These are phyloP conservation scores for Ceratocystis cubensis DNA, from an alignment of 2,329 filamentous ascomycete genomes.

Conservation along the genomic window DNA sequence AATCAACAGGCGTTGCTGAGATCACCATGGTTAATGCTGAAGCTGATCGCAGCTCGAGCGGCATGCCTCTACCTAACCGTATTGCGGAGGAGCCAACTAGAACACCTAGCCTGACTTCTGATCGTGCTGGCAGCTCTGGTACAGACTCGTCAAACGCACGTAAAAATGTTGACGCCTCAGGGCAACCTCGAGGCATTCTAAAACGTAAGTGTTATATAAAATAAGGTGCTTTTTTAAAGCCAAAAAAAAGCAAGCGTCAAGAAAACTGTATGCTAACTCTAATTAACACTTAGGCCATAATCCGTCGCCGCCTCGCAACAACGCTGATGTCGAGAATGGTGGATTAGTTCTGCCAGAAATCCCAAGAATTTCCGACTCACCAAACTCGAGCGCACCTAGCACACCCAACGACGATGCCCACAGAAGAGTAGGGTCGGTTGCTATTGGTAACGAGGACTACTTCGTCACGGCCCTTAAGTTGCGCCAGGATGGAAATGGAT, in stretches of 20 bases:
- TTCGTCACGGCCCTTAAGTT: conserved; percentile 68
- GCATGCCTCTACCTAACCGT: conserved; percentile 28
- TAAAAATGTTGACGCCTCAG: conserved; percentile 49
- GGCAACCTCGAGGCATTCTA: conserved; percentile 71
- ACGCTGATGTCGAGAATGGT: conserved; percentile 10
- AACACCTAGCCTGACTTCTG: conserved; percentile 49
- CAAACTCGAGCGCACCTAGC: conserved; percentile 72
- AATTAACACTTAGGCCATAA: conserved; percentile 7
- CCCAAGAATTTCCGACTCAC: conserved; percentile 59
- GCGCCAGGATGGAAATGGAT: conserved; percentile 65
- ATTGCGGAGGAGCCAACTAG: conserved; percentile 50
- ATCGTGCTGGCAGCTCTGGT: conserved; percentile 43
- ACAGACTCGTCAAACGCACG: conserved; percentile 52
- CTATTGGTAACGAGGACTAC: conserved; percentile 75
- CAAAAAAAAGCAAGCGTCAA: conserved; percentile 31
- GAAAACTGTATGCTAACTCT: conserved; percentile 24
- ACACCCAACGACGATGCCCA: conserved; percentile 74
- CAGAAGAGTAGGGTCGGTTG: conserved; percentile 54
- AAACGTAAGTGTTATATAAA: conserved; percentile 51
- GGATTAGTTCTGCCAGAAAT: conserved; percentile 41
- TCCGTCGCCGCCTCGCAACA: conserved; percentile 12
- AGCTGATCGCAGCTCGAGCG: conserved; percentile 64
- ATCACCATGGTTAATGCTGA: conserved; percentile 95
- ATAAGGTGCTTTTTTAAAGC: neutral
- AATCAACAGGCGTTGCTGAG: conserved; percentile 44